Evolutionary conservation across 169 alveolate genomes (phyloP).

Genomic region (Plasmodium vinckei): DNA sequence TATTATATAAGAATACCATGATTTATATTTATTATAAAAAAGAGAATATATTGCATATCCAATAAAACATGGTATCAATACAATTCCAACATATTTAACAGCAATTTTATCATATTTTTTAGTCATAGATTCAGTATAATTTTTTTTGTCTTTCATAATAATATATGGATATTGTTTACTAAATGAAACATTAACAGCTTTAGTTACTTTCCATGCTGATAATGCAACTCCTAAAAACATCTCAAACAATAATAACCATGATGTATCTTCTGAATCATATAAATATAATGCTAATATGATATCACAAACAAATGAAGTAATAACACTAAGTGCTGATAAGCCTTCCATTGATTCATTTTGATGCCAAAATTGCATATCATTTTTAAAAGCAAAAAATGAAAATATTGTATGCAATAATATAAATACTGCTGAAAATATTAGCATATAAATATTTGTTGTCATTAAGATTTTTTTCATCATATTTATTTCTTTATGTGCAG

Average conservation of each 20-base stretch:
- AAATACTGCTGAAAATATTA: constrained; percentile 87
- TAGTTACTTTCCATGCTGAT: constrained; percentile 95
- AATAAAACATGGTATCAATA: constrained; percentile 88
- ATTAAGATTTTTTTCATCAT: constrained; percentile 90
- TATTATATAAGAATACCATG: constrained; percentile 96
- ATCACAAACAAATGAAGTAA: constrained; percentile 90
- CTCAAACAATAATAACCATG: constrained; percentile 92
- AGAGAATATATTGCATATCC: constrained; percentile 95
- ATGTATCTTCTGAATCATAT: constrained; percentile 94
- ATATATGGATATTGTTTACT: constrained; percentile 90
- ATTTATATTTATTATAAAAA: constrained; percentile 90
- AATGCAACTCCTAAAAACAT: constrained; percentile 91
- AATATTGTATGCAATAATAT: constrained; percentile 90
- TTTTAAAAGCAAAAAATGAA: constrained; percentile 93
- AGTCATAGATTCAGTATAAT: constrained; percentile 90
- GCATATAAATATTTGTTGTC: constrained; percentile 90
- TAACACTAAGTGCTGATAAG: constrained; percentile 93
- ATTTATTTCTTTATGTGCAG: constrained; percentile 85
- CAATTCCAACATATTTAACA: constrained; percentile 91
- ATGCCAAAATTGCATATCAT: constrained; percentile 96
- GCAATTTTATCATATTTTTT: constrained; percentile 94
- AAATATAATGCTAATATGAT: constrained; percentile 94
- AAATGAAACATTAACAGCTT: constrained; percentile 91
- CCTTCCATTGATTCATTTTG: constrained; percentile 96
- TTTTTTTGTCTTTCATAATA: constrained; percentile 80